These are phyloP conservation scores for Yamadazyma sp. DNA, from an alignment of 1,139 yeast species.

Conservation along the genomic window DNA sequence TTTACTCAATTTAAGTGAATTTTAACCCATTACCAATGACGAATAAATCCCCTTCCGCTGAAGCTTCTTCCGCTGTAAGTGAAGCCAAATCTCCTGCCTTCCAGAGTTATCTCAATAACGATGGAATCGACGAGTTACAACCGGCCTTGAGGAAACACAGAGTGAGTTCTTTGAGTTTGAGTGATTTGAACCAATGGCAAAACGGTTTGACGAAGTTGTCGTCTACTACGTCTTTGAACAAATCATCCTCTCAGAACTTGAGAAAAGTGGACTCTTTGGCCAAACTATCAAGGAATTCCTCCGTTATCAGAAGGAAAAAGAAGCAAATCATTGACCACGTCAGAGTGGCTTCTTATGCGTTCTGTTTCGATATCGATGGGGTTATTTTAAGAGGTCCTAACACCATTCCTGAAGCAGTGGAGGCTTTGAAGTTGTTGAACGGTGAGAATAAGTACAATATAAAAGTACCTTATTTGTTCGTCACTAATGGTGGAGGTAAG, in stretches of 20 bases:
- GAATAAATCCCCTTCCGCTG: constrained; percentile 5
- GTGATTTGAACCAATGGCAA: constrained; percentile 65
- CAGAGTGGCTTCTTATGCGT: constrained; percentile 78
- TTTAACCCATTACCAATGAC: constrained; percentile 5
- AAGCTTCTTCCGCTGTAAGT: constrained; percentile 2
- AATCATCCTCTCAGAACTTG: constrained; percentile 40
- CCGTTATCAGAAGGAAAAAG: constrained; percentile 51
- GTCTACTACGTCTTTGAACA: constrained; percentile 38
- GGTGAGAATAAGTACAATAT: constrained; percentile 79
- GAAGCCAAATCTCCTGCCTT: constrained; percentile 27
- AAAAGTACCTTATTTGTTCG: constrained; percentile 81
- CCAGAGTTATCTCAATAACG: constrained; percentile 66
- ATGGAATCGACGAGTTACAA: constrained; percentile 65
- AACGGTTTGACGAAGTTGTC: constrained; percentile 52
- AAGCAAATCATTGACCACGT: constrained; percentile 60
- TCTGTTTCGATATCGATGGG: constrained; percentile 87
- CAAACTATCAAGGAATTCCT: constrained; percentile 52
- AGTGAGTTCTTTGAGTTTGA: constrained; percentile 68
- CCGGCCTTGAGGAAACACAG: constrained; percentile 63
- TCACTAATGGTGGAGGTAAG: constrained; percentile 88
- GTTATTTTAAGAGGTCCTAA: constrained; percentile 79
- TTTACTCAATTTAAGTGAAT: no score
- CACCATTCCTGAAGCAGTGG: constrained; percentile 73
- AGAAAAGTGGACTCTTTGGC: constrained; percentile 52
- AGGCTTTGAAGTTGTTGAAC: constrained; percentile 67